Evolutionary conservation across 331 rosid species (phyloP).

Genomic region (Stylosanthes scabra): DNA sequence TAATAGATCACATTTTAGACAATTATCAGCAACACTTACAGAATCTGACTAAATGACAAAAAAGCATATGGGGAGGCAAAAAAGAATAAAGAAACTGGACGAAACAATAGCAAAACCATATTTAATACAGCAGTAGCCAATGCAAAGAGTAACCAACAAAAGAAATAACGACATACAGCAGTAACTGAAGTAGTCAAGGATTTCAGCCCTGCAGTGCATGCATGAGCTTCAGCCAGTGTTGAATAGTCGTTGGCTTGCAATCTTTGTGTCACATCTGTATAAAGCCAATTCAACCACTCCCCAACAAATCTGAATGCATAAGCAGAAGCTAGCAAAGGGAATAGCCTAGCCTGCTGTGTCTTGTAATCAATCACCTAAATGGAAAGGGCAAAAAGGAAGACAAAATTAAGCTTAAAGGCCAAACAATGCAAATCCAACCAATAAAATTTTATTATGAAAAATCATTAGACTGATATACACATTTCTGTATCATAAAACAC

Average conservation of each 20-base stretch:
- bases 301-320: slow-evolving; percentile 98
- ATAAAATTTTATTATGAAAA: slow-evolving; percentile 2
- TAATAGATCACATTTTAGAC: neutral
- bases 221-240: slow-evolving; percentile 97
- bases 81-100: no score
- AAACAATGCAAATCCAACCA: neutral
- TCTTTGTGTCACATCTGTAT: slow-evolving; percentile 82
- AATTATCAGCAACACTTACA: neutral
- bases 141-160: slow-evolving; percentile 13
- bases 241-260: slow-evolving; percentile 83
- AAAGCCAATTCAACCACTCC: slow-evolving; percentile 94
- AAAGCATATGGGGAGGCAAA: neutral
- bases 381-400: slow-evolving; percentile 38
- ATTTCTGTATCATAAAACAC: neutral
- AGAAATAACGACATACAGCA: slow-evolving; percentile 85
- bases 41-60: neutral
- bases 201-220: slow-evolving; percentile 99
- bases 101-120: no score
- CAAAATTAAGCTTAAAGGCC: neutral
- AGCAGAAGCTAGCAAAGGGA: slow-evolving; percentile 98
- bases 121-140: neutral
- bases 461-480: neutral
- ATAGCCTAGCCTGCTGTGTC: slow-evolving; percentile 96
- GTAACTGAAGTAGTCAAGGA: slow-evolving; percentile 90
- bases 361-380: slow-evolving; percentile 93